Base-by-base conservation (phyloP, 495 filamentous ascomycete genomes). In the Talaromyces adpressus region DNA sequence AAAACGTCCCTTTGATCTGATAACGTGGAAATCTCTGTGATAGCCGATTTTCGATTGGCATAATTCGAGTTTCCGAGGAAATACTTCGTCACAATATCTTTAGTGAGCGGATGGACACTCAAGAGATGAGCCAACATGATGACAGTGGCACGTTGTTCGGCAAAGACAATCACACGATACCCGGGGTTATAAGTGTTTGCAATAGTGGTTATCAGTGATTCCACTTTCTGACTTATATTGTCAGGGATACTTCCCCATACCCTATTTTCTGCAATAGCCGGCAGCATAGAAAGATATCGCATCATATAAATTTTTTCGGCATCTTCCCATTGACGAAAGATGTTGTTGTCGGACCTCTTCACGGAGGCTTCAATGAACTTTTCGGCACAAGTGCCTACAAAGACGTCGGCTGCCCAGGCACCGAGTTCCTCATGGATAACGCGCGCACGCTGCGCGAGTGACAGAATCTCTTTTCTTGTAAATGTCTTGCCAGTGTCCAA, bases 151-250 rank as follows among this genome's bases (percentile, higher is more conserved):
- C 92, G 71, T 67, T 93, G 87, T 60, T 86, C 77, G 7, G 87
- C 91, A 66, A 98, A 98, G 1, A 97, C 75, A 7, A 98, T 82
- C 0, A 90, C 89, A 0, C 85, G 82, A 23, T 89, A 85, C 0
- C 76, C 73, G 9, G 76, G 72, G 1, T 66, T 62, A 4, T 82
- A 66, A 32, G 78, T 73, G 7, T 67, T 67, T 0, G 75, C 70
- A 7, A 93, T 74, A 25, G 84, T 77, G 0, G 79, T 64, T 9
- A 93, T 68, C 34, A 95, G 71, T 1, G 66, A 69, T 36, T 73
- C 64, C 6, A 85, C 67, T 65, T 91, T 92, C 6, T 74, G 64
- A 0, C 88, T 85, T 0, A 85, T 62, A 20, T 72, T 59, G 14
- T 59, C 47, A 51, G 22, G 29, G 20, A n/a, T 27, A 20, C 27